Evolutionary conservation across 2,329 filamentous ascomycete species (phyloP), one percentile per base, ranked within the genome.

Genomic region (Dothidotthia symphoricarpi): DNA sequence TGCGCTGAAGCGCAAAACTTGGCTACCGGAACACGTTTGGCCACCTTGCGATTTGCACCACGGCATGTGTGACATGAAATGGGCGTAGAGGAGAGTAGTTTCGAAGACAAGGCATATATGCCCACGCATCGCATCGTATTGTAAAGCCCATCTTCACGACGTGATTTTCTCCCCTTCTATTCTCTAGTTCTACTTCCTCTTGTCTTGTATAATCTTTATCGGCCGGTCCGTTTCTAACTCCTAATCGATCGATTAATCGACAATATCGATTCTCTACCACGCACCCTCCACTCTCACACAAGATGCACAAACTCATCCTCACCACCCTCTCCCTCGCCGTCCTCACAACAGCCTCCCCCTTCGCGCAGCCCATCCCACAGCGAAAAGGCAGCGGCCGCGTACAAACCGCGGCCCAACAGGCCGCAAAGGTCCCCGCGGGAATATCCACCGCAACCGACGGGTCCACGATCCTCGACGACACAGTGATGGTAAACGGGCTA

Each of bases 401-500:
- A 28, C 38, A 43, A 12, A 66, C 64, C 0, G 62, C 64, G 5
- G 53, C 59, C 28, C 63, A 67, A 41, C 50, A 61, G 43, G 63
- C 63, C 24, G 60, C 61, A 10, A 43, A 60, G 35, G 43, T 66
- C n/a, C 58, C 64, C 1, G 59, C 63, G 36, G 63, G 64, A 0
- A 50, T 68, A n/a, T 58, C 57, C 2, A 49, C 51, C 16, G 76
- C 77, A 2, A 73, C 72, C 0, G 76, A 81, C 57, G 77, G 77
- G 4, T 76, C 73, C 3, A 75, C 63, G 26, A 80, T 80, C 25
- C 55, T 81, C 16, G 76, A 81, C 51, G 72, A 70, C 37, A 80
- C 73, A 2, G 75, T 73, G 3, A 69, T 65, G 8, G 73, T 81
- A 43, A 79, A 75, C 45, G 72, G 72, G 36, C 72, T 80, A 3